A percentile compares a stretch with the other conserved stretches of the same genome.
Evolutionary conservation across 1,284 basidiomycete genomes (phyloP).

Genomic region (Sanghuangporus baumii): DNA sequence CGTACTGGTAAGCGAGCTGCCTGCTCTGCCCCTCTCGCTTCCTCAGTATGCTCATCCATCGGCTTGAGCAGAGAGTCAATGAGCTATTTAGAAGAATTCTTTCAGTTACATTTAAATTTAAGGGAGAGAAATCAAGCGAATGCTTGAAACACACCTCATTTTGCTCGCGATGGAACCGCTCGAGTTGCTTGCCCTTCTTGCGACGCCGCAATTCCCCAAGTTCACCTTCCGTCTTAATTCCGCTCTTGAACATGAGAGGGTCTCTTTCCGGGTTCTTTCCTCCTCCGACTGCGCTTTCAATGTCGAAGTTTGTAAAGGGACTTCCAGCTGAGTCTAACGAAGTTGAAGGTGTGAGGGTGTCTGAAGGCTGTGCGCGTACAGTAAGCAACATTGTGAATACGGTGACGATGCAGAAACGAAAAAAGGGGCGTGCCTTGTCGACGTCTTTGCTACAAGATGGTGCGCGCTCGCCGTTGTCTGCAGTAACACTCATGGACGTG

Average conservation of each 20-base stretch:
- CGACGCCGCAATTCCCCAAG: constrained; percentile 55
- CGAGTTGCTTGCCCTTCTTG: constrained; percentile 54
- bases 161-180: constrained; percentile 74
- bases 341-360: not conserved
- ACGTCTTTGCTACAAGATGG: not conserved
- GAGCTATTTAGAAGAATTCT: constrained; percentile 41
- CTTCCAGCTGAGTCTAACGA: not conserved
- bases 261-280: constrained; percentile 30
- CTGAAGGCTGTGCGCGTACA: not conserved
- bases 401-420: not conserved
- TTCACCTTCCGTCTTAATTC: constrained; percentile 54
- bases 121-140: constrained; percentile 10
- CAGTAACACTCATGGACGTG: not conserved
- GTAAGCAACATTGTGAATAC: not conserved
- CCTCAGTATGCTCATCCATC: constrained; percentile 78
- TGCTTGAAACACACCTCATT: constrained; percentile 55
- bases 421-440: not conserved
- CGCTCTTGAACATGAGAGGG: constrained; percentile 55
- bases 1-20: constrained; percentile 59
- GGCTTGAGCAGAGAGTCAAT: constrained; percentile 83
- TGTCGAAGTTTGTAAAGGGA: constrained; percentile 18
- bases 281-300: constrained; percentile 23
- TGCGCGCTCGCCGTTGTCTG: not conserved
- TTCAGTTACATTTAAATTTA: not conserved
- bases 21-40: constrained; percentile 63